Evolutionary conservation across 208 protist genomes (phyloP), one percentile per base, ranked within the genome.

Genomic region (Leishmania aethiopica): DNA sequence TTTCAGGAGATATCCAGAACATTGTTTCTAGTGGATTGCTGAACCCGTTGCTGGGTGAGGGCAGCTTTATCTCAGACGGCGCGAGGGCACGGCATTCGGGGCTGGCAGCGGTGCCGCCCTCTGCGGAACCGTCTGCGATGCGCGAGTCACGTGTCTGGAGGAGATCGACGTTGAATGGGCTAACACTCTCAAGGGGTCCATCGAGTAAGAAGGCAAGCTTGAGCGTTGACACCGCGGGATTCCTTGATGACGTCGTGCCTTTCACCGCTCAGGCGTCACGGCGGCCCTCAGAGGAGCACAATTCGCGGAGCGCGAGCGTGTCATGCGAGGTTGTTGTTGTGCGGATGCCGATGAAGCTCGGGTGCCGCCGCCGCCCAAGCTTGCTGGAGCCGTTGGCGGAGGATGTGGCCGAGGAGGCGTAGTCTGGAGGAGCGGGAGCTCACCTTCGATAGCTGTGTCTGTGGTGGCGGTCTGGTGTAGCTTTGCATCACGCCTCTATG

Each of bases 1-100:
- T 76, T 8, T 81, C 82, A 22, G 66, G 17, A 15, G 66, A 40
- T 28, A 40, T 22, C 47, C 82, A 2, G 64, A 42, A 59, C 40
- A 22, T 69, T 28, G 15, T 13, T 6, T 10, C 45, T 37, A 28
- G 70, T 22, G 70, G 70, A 10, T 19, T 17, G 45, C 11, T 35
- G 70, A 75, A 75, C 70, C 70, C 70, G 7, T 28, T 75, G 1
- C 40, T 22, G 17, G 70, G 70, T 15, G 45, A n/a, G 45, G n/a
- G 70, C 13, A 45, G 70, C 25, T 8, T 15, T 47, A 5, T 53
- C 11, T 25, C 22, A 13, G 67, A 42, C 19, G 35, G 8, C 7
- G 57, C 47, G 45, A 45, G 17, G 66, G n/a, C 25, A 40, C 47
- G 28, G 70, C 70, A 35, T n/a, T 55, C 47, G 22, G 17, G 1